A percentile compares a stretch with the other conserved stretches of the same genome.
These are phyloP conservation scores for Forsythia suspensa DNA, from an alignment of 257 asterid genomes.

Conservation along the genomic window DNA sequence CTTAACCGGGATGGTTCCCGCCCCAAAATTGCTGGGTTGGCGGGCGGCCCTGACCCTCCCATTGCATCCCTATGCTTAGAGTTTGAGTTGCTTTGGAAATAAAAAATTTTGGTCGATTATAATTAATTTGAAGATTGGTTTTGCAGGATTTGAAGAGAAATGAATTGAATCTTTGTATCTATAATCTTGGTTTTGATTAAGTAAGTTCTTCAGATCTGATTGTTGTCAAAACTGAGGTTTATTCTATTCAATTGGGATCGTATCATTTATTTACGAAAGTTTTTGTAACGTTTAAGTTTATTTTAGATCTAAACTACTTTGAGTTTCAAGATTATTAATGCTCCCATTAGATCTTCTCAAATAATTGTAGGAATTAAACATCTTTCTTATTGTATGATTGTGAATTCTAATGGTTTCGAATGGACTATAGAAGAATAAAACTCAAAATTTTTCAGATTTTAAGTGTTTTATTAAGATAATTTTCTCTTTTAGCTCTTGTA, in stretches of 20 bases:
- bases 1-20: too few species aligned
- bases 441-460: slow-evolving; percentile 4
- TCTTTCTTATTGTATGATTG: too few species aligned
- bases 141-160: slow-evolving; percentile 26
- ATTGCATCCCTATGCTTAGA: too few species aligned
- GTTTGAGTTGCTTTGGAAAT: background rate
- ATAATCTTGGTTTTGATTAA: slow-evolving; percentile 12
- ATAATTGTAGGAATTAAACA: too few species aligned
- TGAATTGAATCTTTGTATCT: slow-evolving; percentile 23
- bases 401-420: slow-evolving; percentile 14
- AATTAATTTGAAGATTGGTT: slow-evolving; percentile 14
- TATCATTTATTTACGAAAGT: slow-evolving; percentile 7
- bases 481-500: too few species aligned
- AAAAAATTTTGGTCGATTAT: background rate
- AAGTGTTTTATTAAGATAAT: background rate
- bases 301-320: slow-evolving; percentile 44
- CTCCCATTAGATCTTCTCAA: slow-evolving; percentile 3
- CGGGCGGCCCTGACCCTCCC: too few species aligned
- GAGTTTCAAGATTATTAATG: slow-evolving; percentile 23
- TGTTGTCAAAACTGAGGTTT: slow-evolving; percentile 13
- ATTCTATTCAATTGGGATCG: slow-evolving; percentile 18
- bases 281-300: background rate
- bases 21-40: too few species aligned
- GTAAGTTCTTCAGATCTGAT: slow-evolving; percentile 76
- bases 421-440: slow-evolving; percentile 16